A percentile compares a stretch with the other conserved stretches of the same genome.
These are phyloP conservation scores for Aegilops tauschii DNA, from an alignment of 176 grass and related monocot genomes.

Conservation along the genomic window DNA sequence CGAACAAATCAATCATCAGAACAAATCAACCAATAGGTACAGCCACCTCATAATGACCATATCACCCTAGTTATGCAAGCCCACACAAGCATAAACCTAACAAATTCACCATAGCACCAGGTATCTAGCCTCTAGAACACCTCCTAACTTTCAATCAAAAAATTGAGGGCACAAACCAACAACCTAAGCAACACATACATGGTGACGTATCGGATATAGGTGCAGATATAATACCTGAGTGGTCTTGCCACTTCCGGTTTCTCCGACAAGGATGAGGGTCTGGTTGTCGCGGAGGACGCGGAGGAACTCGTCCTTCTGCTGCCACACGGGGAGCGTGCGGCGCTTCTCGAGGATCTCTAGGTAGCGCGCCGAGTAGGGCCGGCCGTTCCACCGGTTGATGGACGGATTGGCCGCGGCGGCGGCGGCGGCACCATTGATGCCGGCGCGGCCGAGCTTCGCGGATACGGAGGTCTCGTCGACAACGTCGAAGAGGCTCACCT, in stretches of 20 bases:
- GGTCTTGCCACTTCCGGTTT: conserved; percentile 99
- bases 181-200: background rate
- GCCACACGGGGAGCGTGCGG: conserved; percentile 88
- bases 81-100: background rate
- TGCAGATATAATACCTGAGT: conserved; percentile 64
- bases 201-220: background rate
- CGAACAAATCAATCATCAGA: background rate
- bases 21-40: background rate
- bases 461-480: conserved; percentile 75
- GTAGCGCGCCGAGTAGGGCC: conserved; percentile 71
- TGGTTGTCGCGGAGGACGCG: conserved; percentile 66
- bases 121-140: background rate
- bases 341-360: conserved; percentile 91
- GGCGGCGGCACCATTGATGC: conserved; percentile 27
- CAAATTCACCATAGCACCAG: background rate
- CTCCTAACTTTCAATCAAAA: background rate
- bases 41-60: background rate
- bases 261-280: conserved; percentile 84
- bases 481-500: conserved; percentile 98
- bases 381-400: conserved; percentile 79
- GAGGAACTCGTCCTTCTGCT: conserved; percentile 95
- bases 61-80: background rate
- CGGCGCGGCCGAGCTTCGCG: conserved; percentile 50
- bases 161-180: background rate
- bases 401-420: conserved; percentile 35